Evolutionary conservation across 2,329 filamentous ascomycete species (phyloP).

Genomic region (Pleoardoris graminearum): DNA sequence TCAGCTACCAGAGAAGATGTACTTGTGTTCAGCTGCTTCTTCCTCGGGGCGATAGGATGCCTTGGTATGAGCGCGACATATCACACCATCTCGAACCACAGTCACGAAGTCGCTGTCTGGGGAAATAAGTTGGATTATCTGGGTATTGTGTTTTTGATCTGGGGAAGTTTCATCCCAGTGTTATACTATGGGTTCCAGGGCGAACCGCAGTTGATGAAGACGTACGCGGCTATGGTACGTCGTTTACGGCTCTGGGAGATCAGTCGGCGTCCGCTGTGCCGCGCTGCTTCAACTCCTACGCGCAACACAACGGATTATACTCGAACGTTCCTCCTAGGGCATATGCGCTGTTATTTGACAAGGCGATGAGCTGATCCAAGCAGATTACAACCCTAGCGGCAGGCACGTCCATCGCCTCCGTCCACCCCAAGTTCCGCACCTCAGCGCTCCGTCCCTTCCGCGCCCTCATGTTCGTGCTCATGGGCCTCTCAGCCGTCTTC

Average conservation of each 20-base stretch:
- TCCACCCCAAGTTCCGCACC: slow-evolving; percentile 81
- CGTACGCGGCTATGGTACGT: slow-evolving; percentile 74
- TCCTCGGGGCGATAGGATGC: slow-evolving; percentile 48
- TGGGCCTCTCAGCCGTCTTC: slow-evolving; percentile 81
- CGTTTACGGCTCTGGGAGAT: not conserved
- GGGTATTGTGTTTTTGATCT: slow-evolving; percentile 88
- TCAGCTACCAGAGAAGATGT: slow-evolving; percentile 43
- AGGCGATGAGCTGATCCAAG: no score
- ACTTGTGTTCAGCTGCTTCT: slow-evolving; percentile 45
- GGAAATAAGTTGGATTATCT: slow-evolving; percentile 95
- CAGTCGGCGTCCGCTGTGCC: no score
- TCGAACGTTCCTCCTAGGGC: no score
- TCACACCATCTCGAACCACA: slow-evolving; percentile 86
- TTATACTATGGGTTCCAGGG: slow-evolving; percentile 66
- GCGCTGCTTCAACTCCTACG: no score
- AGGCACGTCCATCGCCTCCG: slow-evolving; percentile 76
- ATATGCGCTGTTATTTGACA: not conserved
- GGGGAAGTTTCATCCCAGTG: slow-evolving; percentile 86
- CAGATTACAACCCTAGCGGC: slow-evolving; percentile 78
- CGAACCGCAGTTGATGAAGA: slow-evolving; percentile 63
- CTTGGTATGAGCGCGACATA: slow-evolving; percentile 66
- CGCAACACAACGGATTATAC: not conserved
- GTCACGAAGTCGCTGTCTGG: slow-evolving; percentile 72
- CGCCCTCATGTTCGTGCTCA: slow-evolving; percentile 83
- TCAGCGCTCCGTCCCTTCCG: slow-evolving; percentile 83